Evolutionary conservation across 1,284 basidiomycete species (phyloP).

Genomic region (Irpex sp.): DNA sequence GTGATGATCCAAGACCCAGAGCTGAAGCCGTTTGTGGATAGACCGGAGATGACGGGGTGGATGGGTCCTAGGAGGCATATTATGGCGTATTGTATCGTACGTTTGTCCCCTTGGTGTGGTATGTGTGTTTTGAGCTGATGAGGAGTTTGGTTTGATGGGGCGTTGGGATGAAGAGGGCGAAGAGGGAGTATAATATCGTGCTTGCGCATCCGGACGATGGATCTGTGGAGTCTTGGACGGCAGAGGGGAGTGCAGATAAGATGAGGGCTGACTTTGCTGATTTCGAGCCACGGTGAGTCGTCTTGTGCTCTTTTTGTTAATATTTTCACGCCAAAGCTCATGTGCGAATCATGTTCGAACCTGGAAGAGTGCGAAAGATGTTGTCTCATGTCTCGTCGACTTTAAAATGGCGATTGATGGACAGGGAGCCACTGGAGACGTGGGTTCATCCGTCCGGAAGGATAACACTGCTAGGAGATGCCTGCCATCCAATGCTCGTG

Average conservation of each 20-base stretch:
- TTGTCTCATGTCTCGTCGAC: slow-evolving; percentile 35
- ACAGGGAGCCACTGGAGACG: slow-evolving; percentile 34
- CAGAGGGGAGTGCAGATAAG: slow-evolving; percentile 40
- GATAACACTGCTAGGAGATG: slow-evolving; percentile 38
- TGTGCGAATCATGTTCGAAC: neutral
- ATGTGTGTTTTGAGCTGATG: too few species aligned
- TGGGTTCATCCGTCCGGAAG: slow-evolving; percentile 37
- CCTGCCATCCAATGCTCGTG: slow-evolving; percentile 62
- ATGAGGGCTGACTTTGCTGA: slow-evolving; percentile 41
- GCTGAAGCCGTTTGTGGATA: slow-evolving; percentile 34
- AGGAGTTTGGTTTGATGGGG: too few species aligned
- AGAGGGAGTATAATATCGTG: slow-evolving; percentile 40
- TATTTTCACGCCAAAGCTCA: neutral
- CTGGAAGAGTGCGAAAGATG: slow-evolving; percentile 32
- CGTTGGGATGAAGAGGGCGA: slow-evolving; percentile 26
- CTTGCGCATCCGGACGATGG: slow-evolving; percentile 40
- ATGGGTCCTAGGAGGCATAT: slow-evolving; percentile 40
- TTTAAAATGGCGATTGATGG: slow-evolving; percentile 42
- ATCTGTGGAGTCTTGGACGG: slow-evolving; percentile 43
- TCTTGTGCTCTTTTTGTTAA: neutral
- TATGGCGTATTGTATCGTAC: slow-evolving; percentile 40
- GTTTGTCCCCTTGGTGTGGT: slow-evolving; percentile 7
- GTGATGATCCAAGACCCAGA: slow-evolving; percentile 47
- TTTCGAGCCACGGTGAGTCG: slow-evolving; percentile 37
- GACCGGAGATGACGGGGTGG: slow-evolving; percentile 40